Base-by-base conservation (phyloP, 192 early-diverging fungal species). In the Geranomyces michiganensis region DNA sequence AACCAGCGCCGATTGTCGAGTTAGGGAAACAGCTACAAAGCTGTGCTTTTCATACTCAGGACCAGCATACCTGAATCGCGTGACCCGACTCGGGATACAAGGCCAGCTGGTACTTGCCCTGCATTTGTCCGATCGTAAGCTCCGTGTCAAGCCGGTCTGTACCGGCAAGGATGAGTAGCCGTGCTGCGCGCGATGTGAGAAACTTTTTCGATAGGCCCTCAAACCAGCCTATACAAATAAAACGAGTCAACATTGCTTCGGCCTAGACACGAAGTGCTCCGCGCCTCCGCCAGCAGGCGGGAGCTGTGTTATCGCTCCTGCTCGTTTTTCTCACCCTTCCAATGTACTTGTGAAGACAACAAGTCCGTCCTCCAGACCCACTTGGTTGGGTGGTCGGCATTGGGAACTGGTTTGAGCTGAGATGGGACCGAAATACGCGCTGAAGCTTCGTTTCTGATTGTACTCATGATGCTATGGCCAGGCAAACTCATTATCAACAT, bases 111-210 rank as follows among this genome's bases (percentile, higher is more conserved):
- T 79, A 84, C 65, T 84, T 84, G 27, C 83, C 81, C 61, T 44
- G 55, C 83, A 84, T 84, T 51, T 84, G 83, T 4, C 83, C 83
- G 68, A 84, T 84, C 15, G 73, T 80, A n/a, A 84, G 68, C 21
- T 77, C 60, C 32, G 81, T 84, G 61, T 84, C 83, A 15, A 84
- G 62, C 12, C 83, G 76, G 53, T 84, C 83, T 9, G 83, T 76
- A 51, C 77, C 77, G 72, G 26, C 27, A 26, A 0, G n/a, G 51
- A 44, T 41, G 24, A 84, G 58, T 26, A 82, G 58, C 24, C 78
- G 64, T 1, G 69, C 78, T 41, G 67, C 63, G 47, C 71, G 66
- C 14, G 65, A 36, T 1, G 63, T 4, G 17, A 84, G 48, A 48
- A 84, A 84, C 62, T 80, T 84, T 17, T 53, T 22, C 30, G 76